Evolutionary conservation across 2,329 filamentous ascomycete species (phyloP).

Genomic region (Claviceps digitariae): DNA sequence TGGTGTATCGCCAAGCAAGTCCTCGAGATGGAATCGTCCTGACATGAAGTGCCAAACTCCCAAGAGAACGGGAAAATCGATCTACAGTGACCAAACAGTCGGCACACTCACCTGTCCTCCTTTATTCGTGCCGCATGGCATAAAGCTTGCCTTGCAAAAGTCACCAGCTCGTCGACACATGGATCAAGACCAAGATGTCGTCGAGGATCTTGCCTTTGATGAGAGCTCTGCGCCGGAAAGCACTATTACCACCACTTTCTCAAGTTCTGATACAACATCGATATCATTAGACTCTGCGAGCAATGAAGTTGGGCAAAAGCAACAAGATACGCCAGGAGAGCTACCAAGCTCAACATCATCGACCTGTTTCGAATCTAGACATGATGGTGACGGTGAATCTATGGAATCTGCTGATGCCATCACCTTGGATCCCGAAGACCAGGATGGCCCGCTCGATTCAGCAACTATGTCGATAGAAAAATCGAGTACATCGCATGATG

Average conservation of each 20-base stretch:
- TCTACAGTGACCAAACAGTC: not conserved
- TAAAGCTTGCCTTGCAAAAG: not conserved
- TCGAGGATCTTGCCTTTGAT: not conserved
- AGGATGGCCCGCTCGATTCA: not conserved
- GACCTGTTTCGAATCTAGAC: not conserved
- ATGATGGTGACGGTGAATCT: not conserved
- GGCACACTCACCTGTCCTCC: not conserved
- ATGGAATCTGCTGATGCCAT: not conserved
- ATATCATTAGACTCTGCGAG: not conserved
- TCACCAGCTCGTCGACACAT: not conserved
- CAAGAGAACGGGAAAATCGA: not conserved
- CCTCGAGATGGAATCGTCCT: not conserved
- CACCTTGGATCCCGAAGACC: not conserved
- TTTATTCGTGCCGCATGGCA: not conserved
- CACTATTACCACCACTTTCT: not conserved
- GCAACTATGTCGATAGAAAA: not conserved
- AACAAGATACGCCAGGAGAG: not conserved
- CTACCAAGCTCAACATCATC: not conserved
- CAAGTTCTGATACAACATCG: not conserved
- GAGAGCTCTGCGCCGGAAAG: not conserved
- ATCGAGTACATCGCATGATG: not conserved
- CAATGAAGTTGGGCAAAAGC: not conserved
- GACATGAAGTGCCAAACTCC: not conserved
- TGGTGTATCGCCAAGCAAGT: not conserved
- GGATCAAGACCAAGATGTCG: too few species aligned